phyloP scores from a whole-genome alignment of 2,329 filamentous ascomycete species.

The Fusarium proliferatum region DNA sequence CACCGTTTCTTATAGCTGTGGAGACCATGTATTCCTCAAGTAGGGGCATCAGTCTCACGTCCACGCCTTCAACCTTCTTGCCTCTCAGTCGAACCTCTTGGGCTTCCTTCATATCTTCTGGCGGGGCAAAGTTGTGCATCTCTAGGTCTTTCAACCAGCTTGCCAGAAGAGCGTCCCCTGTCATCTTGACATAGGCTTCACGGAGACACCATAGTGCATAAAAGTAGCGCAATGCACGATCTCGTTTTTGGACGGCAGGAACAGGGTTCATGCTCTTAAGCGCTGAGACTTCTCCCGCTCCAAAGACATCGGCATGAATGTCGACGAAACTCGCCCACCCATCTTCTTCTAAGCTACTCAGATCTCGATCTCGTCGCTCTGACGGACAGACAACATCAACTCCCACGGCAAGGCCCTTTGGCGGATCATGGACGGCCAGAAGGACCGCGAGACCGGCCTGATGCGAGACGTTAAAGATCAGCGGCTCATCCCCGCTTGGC shows the following conservation, averaged over 20 bases:
- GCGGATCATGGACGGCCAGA: constrained; percentile 61
- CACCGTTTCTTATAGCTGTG: constrained; percentile 59
- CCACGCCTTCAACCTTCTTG: constrained; percentile 48
- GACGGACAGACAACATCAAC: constrained; percentile 81
- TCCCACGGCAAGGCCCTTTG: constrained; percentile 64
- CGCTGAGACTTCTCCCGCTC: constrained; percentile 67
- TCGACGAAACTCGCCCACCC: constrained; percentile 77
- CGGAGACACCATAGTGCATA: constrained; percentile 84
- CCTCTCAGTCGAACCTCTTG: constrained; percentile 50
- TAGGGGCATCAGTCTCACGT: constrained; percentile 52
- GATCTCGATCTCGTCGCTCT: constrained; percentile 74
- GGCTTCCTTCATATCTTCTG: constrained; percentile 48
- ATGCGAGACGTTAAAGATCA: constrained; percentile 82
- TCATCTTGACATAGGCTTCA: constrained; percentile 86
- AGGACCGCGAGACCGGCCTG: constrained; percentile 80
- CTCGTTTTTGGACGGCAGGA: constrained; percentile 48
- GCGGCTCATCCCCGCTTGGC: constrained; percentile 59
- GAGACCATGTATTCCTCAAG: constrained; percentile 67
- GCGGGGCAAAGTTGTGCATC: constrained; percentile 72
- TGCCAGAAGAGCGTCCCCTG: constrained; percentile 80
- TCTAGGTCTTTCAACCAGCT: constrained; percentile 78
- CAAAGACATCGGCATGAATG: constrained; percentile 78
- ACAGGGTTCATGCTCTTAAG: constrained; percentile 61
- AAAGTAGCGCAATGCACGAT: constrained; percentile 74
- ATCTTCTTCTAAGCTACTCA: constrained; percentile 63